phyloP scores from a whole-genome alignment of 2,329 filamentous ascomycete genomes.

The Nemania sp. region DNA sequence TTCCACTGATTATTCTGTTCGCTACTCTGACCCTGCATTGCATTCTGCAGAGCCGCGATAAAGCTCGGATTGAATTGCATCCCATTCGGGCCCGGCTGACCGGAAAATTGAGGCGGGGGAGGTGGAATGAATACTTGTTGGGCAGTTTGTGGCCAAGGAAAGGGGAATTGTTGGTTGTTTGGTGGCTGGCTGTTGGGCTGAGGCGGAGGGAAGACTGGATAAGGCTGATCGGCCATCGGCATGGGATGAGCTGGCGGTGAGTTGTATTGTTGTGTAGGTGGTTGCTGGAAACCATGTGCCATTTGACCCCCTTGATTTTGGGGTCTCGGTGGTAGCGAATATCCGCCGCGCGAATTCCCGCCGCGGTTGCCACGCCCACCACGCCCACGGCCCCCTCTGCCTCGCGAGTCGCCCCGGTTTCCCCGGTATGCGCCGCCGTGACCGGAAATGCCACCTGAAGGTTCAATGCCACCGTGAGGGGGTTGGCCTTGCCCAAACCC shows the following conservation, averaged over 20 bases:
- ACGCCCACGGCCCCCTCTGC: slow-evolving; percentile 48
- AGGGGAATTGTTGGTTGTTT: slow-evolving; percentile 48
- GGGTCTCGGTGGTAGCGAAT: slow-evolving; percentile 46
- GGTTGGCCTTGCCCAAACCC: slow-evolving; percentile 59
- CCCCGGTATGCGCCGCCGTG: slow-evolving; percentile 44
- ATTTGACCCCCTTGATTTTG: slow-evolving; percentile 24
- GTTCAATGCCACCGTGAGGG: slow-evolving; percentile 47
- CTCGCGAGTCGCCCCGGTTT: slow-evolving; percentile 52
- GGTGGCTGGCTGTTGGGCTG: slow-evolving; percentile 45
- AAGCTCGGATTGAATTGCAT: slow-evolving; percentile 64
- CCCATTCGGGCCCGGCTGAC: slow-evolving; percentile 43
- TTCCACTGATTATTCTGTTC: slow-evolving; percentile 41
- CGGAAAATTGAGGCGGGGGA: slow-evolving; percentile 48
- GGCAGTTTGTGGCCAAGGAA: slow-evolving; percentile 49
- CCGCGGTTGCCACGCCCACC: slow-evolving; percentile 48
- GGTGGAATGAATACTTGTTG: slow-evolving; percentile 41
- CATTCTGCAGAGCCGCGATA: slow-evolving; percentile 54
- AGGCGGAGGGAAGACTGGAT: slow-evolving; percentile 29
- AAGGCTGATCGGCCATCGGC: slow-evolving; percentile 43
- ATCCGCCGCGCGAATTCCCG: slow-evolving; percentile 48
- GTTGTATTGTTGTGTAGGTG: slow-evolving; percentile 40
- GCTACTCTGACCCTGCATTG: slow-evolving; percentile 43
- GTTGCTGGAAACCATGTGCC: slow-evolving; percentile 43
- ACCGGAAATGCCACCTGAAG: slow-evolving; percentile 41
- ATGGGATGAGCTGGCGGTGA: slow-evolving; percentile 35